Evolutionary conservation across 129 eudicot genomes (phyloP).

Genomic region (Rutidosis leptorrhynchoides): DNA sequence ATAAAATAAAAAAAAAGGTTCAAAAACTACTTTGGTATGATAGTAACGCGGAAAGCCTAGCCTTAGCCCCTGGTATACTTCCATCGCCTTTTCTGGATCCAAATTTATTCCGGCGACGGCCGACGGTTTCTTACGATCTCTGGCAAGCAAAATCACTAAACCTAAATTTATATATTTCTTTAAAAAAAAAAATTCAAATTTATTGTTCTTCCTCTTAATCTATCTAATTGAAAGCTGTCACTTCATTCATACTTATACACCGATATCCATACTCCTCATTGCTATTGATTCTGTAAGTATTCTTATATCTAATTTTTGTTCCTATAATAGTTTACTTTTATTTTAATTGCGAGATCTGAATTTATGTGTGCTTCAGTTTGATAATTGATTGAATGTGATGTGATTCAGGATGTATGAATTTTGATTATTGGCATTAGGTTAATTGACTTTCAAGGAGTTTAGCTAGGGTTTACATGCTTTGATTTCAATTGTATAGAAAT

Average conservation of each 20-base stretch:
- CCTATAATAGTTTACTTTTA: not conserved
- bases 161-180: slow-evolving; percentile 4
- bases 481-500: not conserved
- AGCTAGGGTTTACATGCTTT: slow-evolving; percentile 4
- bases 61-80: slow-evolving; percentile 18
- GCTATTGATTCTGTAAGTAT: slow-evolving; percentile 34
- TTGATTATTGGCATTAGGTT: slow-evolving; percentile 8
- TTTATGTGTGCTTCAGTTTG: slow-evolving; percentile 1
- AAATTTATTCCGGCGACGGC: slow-evolving; percentile 34
- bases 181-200: slow-evolving; percentile 15
- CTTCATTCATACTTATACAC: slow-evolving; percentile 25
- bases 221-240: slow-evolving; percentile 25
- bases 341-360: slow-evolving; percentile 31
- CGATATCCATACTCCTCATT: slow-evolving; percentile 36
- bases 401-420: slow-evolving; percentile 13
- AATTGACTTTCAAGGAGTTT: slow-evolving; percentile 11
- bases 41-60: not conserved
- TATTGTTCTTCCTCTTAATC: slow-evolving; percentile 13
- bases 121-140: slow-evolving; percentile 30
- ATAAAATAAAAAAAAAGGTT: too few species aligned
- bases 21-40: not conserved
- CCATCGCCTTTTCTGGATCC: slow-evolving; percentile 26
- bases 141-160: slow-evolving; percentile 21
- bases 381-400: slow-evolving; percentile 16
- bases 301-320: not conserved